A percentile compares a stretch with the other conserved stretches of the same genome.
These are phyloP conservation scores for Paramecium bursaria DNA, from an alignment of 73 alveolate species.

Conservation along the genomic window DNA sequence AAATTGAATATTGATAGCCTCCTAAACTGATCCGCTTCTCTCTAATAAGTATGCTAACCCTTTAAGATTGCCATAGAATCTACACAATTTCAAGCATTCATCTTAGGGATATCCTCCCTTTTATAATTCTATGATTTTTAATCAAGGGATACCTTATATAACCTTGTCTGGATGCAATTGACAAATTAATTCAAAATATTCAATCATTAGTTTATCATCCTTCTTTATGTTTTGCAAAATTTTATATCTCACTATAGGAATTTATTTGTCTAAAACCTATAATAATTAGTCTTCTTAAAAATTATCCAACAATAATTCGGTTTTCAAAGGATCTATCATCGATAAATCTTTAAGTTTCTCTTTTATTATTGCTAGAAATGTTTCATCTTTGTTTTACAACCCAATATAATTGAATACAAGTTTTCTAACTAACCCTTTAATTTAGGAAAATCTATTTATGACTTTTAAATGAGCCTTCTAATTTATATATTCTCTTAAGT, in stretches of 20 bases:
- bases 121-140: constrained; percentile 25
- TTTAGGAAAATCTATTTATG: constrained; percentile 41
- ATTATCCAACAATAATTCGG: constrained; percentile 30
- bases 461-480: constrained; percentile 8
- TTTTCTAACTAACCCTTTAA: constrained; percentile 19
- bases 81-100: constrained; percentile 50
- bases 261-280: constrained; percentile 15
- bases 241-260: constrained; percentile 51
- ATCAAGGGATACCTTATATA: no score
- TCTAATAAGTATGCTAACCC: constrained; percentile 43
- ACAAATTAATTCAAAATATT: constrained; percentile 52
- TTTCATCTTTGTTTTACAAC: neutral
- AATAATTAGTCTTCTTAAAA: constrained; percentile 14
- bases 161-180: constrained; percentile 54
- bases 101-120: constrained; percentile 62
- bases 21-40: constrained; percentile 56
- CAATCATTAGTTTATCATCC: constrained; percentile 58
- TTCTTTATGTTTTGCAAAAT: constrained; percentile 7
- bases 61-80: constrained; percentile 54
- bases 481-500: neutral
- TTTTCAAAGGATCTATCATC: neutral
- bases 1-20: constrained; percentile 48
- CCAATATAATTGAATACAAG: constrained; percentile 44
- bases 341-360: constrained; percentile 37
- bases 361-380: neutral